These are phyloP conservation scores for Tetraselmis chui DNA, from an alignment of 139 green algal genomes.

Conservation along the genomic window DNA sequence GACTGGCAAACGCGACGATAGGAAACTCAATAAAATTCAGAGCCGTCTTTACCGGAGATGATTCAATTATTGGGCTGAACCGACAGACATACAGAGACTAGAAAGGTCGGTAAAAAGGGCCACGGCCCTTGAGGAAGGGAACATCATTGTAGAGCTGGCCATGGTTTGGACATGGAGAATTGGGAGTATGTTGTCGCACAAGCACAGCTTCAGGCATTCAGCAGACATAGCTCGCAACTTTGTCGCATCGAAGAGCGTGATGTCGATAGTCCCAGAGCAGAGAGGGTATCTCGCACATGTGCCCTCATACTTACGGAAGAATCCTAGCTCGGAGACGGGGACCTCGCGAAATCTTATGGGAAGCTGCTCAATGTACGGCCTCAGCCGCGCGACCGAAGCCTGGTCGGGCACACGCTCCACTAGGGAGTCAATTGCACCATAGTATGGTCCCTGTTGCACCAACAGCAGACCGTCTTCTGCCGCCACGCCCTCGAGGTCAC, in stretches of 20 bases:
- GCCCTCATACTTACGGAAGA: background rate
- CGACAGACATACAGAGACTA: too few relatives aligned
- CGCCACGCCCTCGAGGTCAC: background rate
- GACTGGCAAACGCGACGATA: too few relatives aligned
- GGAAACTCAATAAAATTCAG: too few relatives aligned
- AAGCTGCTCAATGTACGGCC: background rate
- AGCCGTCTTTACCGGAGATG: too few relatives aligned
- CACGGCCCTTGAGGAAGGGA: background rate
- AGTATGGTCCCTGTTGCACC: background rate
- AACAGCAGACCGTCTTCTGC: background rate
- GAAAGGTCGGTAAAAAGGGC: too few relatives aligned
- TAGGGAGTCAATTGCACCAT: background rate
- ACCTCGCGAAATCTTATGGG: background rate
- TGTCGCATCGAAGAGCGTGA: background rate
- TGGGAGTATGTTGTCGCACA: background rate
- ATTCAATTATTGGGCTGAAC: too few relatives aligned
- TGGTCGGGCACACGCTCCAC: background rate
- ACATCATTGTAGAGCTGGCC: background rate
- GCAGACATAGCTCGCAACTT: background rate
- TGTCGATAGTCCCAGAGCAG: background rate
- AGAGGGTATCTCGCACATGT: background rate
- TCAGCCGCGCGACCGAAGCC: background rate
- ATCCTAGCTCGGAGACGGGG: background rate
- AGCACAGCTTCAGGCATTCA: background rate
- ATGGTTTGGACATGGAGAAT: background rate